These are phyloP conservation scores for Talaromyces piceae DNA, from an alignment of 2,329 filamentous ascomycete species.

Conservation along the genomic window DNA sequence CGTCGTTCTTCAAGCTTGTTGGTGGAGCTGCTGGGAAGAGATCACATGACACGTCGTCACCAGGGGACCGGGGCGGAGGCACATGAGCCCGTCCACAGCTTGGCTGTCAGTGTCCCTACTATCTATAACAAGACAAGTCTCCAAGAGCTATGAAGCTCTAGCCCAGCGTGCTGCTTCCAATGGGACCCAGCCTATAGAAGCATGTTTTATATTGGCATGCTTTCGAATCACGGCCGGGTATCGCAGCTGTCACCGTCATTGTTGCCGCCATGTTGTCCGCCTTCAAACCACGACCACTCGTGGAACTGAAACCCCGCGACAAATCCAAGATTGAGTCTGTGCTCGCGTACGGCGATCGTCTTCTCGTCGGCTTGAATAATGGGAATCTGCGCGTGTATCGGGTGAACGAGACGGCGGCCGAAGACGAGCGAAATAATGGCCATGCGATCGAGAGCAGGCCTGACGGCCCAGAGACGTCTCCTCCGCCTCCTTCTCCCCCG, in stretches of 20 bases:
- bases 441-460: slow-evolving; percentile 13
- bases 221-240: slow-evolving; percentile 1
- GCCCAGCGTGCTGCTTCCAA: not conserved
- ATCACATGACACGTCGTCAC: not conserved
- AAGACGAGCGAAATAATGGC: slow-evolving; percentile 22
- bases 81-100: not conserved
- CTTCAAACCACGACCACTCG: slow-evolving; percentile 90
- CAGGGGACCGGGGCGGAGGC: not conserved
- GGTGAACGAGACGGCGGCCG: slow-evolving; percentile 60
- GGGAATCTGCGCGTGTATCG: slow-evolving; percentile 86
- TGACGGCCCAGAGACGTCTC: slow-evolving; percentile 4
- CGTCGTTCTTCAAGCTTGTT: not conserved
- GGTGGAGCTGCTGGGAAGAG: not conserved
- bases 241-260: not conserved
- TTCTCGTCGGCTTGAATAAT: slow-evolving; percentile 86
- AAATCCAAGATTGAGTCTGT: slow-evolving; percentile 97
- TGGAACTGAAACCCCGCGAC: slow-evolving; percentile 93
- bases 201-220: slow-evolving; percentile 1
- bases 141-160: not conserved
- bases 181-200: not conserved
- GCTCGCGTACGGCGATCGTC: slow-evolving; percentile 82
- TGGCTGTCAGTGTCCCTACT: too few relatives aligned
- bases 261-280: slow-evolving; percentile 72
- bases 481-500: slow-evolving; percentile 34
- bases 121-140: too few relatives aligned